Evolutionary conservation across 176 grass and related monocot genomes (phyloP), one percentile per base, ranked within the genome.

Genomic region (Elaeis guineensis): DNA sequence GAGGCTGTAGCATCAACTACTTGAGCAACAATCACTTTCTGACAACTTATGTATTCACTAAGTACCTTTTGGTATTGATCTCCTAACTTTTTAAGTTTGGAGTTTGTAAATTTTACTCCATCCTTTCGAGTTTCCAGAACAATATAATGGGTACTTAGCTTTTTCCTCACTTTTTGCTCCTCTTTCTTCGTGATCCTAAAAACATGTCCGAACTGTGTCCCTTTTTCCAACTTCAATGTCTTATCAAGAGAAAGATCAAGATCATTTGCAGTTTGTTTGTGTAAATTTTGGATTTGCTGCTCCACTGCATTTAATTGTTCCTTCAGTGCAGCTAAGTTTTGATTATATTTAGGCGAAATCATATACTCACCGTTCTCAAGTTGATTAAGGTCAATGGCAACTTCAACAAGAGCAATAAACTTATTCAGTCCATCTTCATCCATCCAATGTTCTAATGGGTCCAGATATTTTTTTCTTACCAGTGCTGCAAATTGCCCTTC

Each of bases 101-200:
- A 71, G 64, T 80, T 85, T 62, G 91, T 85, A 55, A 96, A 96
- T 61, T 96, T 96, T 19, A 96, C 83, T 55, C 91, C 91, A 80
- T 96, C 91, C 80, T 96, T 96, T 63, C 91, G 83, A 35, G 91
- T 96, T 82, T 96, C 91, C 54, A 96, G 77, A 69, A 96, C 85
- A 66, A 96, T 80, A 66, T 96, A 96, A 57, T 74, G 68, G 39
- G 51, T 71, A 55, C 64, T 90, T 17, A 96, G 75, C 29, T 90
- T 96, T 78, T 87, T 96, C 70, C 91, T 96, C 24, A 90, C 75
- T 72, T 90, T 96, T 65, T 96, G 91, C 66, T 96, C 91, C 55
- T 96, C 91, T 87, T 96, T 96, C 75, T 96, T 96, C 58, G 91
- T 82, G 67, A 96, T 96, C 75, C 91, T 90, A 66, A 96, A 96